Percentiles rank a stretch among this genome's conserved stretches.
These are phyloP conservation scores for Carex scoparia DNA, from an alignment of 176 grass and related monocot species.

Conservation along the genomic window DNA sequence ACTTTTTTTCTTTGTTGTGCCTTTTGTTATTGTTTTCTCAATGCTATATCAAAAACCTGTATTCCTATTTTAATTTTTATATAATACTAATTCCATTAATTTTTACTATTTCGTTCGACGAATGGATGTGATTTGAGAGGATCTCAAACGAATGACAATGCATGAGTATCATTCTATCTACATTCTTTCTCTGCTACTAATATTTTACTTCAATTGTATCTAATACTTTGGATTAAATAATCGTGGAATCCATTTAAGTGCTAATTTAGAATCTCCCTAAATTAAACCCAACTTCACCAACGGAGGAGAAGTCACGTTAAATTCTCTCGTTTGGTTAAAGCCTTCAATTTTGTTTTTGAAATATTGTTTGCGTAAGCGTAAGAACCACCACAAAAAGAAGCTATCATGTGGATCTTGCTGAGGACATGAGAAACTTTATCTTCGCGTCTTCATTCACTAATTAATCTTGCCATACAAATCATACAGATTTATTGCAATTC, in stretches of 20 bases:
- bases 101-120: not conserved
- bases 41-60: not conserved
- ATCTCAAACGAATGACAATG: not conserved
- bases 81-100: not conserved
- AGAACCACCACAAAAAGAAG: too few species aligned
- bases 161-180: not conserved
- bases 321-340: not conserved
- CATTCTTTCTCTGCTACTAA: not conserved
- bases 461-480: not conserved
- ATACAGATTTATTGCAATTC: not conserved
- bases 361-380: not conserved
- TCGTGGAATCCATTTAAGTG: not conserved
- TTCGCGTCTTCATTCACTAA: too few species aligned
- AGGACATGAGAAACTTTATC: too few species aligned
- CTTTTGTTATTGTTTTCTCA: not conserved
- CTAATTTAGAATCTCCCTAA: not conserved
- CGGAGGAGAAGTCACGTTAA: not conserved
- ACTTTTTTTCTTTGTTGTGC: not conserved
- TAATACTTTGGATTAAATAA: not conserved
- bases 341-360: not conserved
- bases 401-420: too few species aligned
- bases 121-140: not conserved
- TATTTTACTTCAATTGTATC: not conserved
- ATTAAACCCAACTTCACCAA: not conserved
- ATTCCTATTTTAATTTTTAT: not conserved